Evolutionary conservation across 129 eudicot species (phyloP).

Genomic region (Saposhnikovia divaricata): DNA sequence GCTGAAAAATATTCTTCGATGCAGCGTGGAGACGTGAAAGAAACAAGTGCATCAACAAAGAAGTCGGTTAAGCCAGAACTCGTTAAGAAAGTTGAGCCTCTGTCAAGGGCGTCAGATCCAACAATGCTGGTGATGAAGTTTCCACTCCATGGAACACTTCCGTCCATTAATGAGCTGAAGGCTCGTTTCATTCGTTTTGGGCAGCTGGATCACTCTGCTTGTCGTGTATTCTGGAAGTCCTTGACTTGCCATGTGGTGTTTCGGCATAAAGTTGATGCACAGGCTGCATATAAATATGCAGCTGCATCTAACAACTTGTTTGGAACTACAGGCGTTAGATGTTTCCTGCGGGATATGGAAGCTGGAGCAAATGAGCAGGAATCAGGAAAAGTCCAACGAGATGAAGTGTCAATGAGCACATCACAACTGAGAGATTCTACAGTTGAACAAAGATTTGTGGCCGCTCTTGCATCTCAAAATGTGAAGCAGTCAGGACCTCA

Average conservation of each 20-base stretch:
- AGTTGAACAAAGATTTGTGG: slow-evolving; percentile 20
- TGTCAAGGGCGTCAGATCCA: slow-evolving; percentile 31
- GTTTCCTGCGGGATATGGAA: slow-evolving; percentile 46
- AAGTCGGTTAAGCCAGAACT: slow-evolving; percentile 26
- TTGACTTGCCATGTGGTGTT: slow-evolving; percentile 61
- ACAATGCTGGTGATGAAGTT: slow-evolving; percentile 75
- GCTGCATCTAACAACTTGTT: slow-evolving; percentile 33
- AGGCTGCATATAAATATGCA: slow-evolving; percentile 45
- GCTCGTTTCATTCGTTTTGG: slow-evolving; percentile 81
- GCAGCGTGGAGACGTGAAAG: slow-evolving; percentile 27
- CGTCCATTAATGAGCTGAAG: slow-evolving; percentile 56
- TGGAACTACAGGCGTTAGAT: slow-evolving; percentile 47
- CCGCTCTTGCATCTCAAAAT: slow-evolving; percentile 5
- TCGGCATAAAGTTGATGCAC: slow-evolving; percentile 40
- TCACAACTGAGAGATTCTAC: slow-evolving; percentile 4
- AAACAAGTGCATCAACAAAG: slow-evolving; percentile 12
- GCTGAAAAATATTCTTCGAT: slow-evolving; percentile 23
- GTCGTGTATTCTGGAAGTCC: slow-evolving; percentile 60
- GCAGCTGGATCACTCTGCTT: slow-evolving; percentile 43
- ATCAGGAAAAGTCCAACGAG: slow-evolving; percentile 34
- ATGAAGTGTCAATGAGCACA: slow-evolving; percentile 21
- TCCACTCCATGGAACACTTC: slow-evolving; percentile 53
- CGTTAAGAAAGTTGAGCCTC: slow-evolving; percentile 29
- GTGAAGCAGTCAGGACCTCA: slow-evolving; percentile 32
- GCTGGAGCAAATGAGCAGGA: slow-evolving; percentile 32